Evolutionary conservation across 1,139 yeast genomes (phyloP), one percentile per base, ranked within the genome.

Genomic region (Yamadazyma taylorii): DNA sequence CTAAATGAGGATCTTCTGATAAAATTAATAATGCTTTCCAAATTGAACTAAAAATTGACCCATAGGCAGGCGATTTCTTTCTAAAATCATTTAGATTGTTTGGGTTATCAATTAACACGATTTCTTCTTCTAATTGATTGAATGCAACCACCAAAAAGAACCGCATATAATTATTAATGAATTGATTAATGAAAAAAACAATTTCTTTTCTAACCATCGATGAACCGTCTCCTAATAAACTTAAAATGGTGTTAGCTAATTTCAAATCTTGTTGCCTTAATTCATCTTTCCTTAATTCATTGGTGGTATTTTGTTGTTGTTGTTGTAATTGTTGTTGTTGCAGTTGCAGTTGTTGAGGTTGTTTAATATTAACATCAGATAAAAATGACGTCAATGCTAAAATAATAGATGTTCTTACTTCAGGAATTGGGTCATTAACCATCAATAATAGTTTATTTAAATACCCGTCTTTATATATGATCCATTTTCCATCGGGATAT

Each of bases 401-500:
- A 9, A 92, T 67, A 9, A 88, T 79, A 0, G 97, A 87, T 0
- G 96, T 84, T 42, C 98, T 71, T 0, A 92, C 96, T 58, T 92
- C 99, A 0, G 98, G 97, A 33, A 90, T 88, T 0, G 97, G 96
- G 56, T 92, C 97, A 44, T 76, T 78, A 23, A 89, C 68, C 34
- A 86, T 63, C 24, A 68, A 63, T 25, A 81, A 58, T 26, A 92
- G 58, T 44, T 75, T 73, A 25, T 69, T 78, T 22, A 85, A 64
- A 29, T 79, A 73, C 0, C 85, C 85, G 43, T 82, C 85, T 48
- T 81, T 79, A 51, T 81, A 69, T 28, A 84, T 81, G 17, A 84
- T 73, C 75, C 81, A 78, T 52, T 84, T 84, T 11, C 90, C 90
- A 40, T 89, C 92, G 1, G 84, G 75, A 51, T 85, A 81, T 38